These are phyloP conservation scores for Ascochyta fabae DNA, from an alignment of 2,329 filamentous ascomycete species.

Conservation along the genomic window DNA sequence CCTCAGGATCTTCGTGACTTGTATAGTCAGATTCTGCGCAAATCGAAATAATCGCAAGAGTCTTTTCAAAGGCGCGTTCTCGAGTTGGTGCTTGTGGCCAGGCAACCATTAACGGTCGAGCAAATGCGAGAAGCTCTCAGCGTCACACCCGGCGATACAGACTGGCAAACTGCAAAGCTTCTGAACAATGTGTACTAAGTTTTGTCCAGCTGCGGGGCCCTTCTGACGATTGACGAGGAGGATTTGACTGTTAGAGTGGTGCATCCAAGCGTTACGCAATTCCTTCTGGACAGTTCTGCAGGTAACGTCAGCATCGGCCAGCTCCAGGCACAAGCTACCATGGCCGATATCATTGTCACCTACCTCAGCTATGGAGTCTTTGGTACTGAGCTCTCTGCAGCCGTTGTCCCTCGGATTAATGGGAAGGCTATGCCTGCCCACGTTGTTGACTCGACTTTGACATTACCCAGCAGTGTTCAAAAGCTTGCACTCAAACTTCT, in stretches of 20 bases:
- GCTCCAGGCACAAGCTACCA: conserved; percentile 12
- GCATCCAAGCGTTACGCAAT: conserved; percentile 32
- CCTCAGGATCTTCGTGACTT: conserved; percentile 27
- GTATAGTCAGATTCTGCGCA: conserved; percentile 13
- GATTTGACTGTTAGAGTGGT: conserved; percentile 28
- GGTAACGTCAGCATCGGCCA: neutral
- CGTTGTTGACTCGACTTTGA: neutral
- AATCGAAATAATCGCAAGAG: conserved; percentile 8
- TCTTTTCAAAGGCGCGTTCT: conserved; percentile 35
- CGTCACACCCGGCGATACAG: conserved; percentile 41
- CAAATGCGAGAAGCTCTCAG: conserved; percentile 52
- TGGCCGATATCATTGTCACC: conserved; percentile 29
- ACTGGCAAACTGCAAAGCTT: conserved; percentile 20
- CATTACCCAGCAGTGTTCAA: neutral
- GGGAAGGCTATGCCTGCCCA: neutral
- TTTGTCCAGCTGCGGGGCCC: conserved; percentile 31
- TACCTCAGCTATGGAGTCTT: conserved; percentile 33
- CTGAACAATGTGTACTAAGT: conserved; percentile 26
- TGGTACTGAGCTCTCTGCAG: conserved; percentile 21
- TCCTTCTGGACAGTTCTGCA: conserved; percentile 9
- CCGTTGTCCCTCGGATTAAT: neutral
- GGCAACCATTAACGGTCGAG: conserved; percentile 38
- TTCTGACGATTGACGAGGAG: conserved; percentile 34
- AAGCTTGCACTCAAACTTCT: neutral
- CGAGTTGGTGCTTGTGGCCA: conserved; percentile 40